Evolutionary conservation across 345 rosid species (phyloP), one percentile per base, ranked within the genome.

Genomic region (Eucalyptus sp.): DNA sequence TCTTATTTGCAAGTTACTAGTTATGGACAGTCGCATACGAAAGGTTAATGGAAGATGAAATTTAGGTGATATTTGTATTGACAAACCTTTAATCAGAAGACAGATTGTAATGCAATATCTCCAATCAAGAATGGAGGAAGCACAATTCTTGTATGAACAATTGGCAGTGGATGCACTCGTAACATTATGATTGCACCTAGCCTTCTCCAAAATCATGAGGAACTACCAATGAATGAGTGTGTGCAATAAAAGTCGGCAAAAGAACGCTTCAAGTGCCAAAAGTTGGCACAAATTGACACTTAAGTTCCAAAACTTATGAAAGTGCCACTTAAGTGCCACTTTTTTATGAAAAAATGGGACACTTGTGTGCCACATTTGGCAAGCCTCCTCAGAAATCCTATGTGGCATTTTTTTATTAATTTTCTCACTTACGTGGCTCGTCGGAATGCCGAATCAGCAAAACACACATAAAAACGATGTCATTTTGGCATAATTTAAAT

Each of bases 131-230:
- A 27, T 13, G 16, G 68, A 62, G 33, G 68, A 27, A 64, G 76
- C 5, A 10, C 6, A 4, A 64, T n/a, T 14, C 10, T n/a, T 8
- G 0, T n/a, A n/a, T 4, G 20, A 3, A 14, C 11, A 64, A 1
- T 14, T 64, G 76, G 76, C 10, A 4, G 5, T 14, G 41, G 41
- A 64, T 14, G 37, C 37, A 33, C 41, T 64, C 17, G 6, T 64
- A 1, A n/a, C 76, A 64, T 64, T n/a, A n/a, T 64, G 37, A 14
- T 64, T 64, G 24, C 56, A 17, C 54, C 22, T 3, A 0, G 56
- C 58, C 20, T n/a, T n/a, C 37, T 64, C 76, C 76, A 64, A 14
- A n/a, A 64, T n/a, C 76, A n/a, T 64, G n/a, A 12, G 68, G 33
- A 60, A 60, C 31, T 27, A 27, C n/a, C 31, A 60, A 60, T 27